Evolutionary conservation across 179 eudicot species (phyloP).

Genomic region (Corrigiola litoralis): DNA sequence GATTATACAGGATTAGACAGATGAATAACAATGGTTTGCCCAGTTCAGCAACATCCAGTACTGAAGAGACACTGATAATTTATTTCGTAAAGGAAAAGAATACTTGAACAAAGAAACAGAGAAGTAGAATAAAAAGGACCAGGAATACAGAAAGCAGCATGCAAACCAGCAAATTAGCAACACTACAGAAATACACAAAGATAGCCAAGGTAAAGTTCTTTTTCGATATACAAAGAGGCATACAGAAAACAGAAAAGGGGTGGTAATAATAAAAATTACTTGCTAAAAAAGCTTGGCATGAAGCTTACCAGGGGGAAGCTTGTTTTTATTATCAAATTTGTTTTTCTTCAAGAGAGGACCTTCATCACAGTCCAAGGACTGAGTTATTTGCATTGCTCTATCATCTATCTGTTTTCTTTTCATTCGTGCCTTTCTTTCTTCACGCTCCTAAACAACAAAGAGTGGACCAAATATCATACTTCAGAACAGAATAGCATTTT

Average conservation of each 20-base stretch:
- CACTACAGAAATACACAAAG: too few relatives aligned
- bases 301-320: slow-evolving; percentile 71
- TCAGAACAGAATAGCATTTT: neutral
- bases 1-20: too few relatives aligned
- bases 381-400: slow-evolving; percentile 34
- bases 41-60: too few relatives aligned
- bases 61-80: too few relatives aligned
- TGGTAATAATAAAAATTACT: neutral
- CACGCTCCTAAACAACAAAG: slow-evolving; percentile 58
- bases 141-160: too few relatives aligned
- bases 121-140: too few relatives aligned
- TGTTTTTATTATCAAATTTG: slow-evolving; percentile 37
- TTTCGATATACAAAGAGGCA: too few relatives aligned
- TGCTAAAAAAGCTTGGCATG: neutral
- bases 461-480: neutral
- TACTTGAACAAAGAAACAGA: too few relatives aligned
- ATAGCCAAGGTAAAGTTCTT: too few relatives aligned
- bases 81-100: too few relatives aligned
- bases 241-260: neutral
- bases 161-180: too few relatives aligned
- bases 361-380: slow-evolving; percentile 32
- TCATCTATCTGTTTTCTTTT: slow-evolving; percentile 64
- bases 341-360: slow-evolving; percentile 34
- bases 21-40: too few relatives aligned
- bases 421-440: slow-evolving; percentile 56